Evolutionary conservation across 176 grass and related monocot genomes (phyloP), one percentile per base, ranked within the genome.

Genomic region (Carex parvula): DNA sequence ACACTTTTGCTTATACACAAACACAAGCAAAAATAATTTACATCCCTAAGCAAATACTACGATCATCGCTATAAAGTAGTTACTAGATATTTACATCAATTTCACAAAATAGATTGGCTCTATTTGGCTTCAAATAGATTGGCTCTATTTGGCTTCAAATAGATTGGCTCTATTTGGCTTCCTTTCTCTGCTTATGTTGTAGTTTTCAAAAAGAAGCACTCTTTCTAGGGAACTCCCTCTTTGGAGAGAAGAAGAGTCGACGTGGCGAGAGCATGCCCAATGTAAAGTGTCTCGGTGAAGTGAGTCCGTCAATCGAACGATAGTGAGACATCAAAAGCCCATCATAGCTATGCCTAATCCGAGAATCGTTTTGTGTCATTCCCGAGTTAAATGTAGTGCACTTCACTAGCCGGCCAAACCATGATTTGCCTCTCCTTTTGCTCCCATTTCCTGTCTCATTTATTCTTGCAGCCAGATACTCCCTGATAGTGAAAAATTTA

Each of bases 241-340:
- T 90, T 64, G 85, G 59, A 0, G 90, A 87, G 10, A 92, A 97
- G 92, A 97, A 97, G 64, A 97, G 88, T n/a, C 94, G 85, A 1
- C 86, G 80, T 0, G 97, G 97, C 6, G 97, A 99, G 4, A 99
- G 68, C 86, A 92, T 94, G 59, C 90, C 87, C 20, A 83, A 29
- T 83, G 41, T 61, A 39, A 92, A 84, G 66, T 91, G 87, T 59
- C 91, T 85, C 3, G 97, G 91, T 18, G 97, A 96, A 0, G 93
- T 89, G 17, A 92, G 21, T 29, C 93, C 91, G 48, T 94, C 63
- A 41, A 99, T 88, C 0, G 88, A 88, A 16, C 78, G 93, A 85
- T 94, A 99, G 26, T 99, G 88, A 9, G 97, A 89, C 88, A 87
- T 90, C 18, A 88, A 35, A 33, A 96, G 82, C 9, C 93, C 97